Percentiles rank a stretch among this genome's conserved stretches.
Conservation (phyloP, 805 yeast genomes). For the Candida easanensis region DNA sequence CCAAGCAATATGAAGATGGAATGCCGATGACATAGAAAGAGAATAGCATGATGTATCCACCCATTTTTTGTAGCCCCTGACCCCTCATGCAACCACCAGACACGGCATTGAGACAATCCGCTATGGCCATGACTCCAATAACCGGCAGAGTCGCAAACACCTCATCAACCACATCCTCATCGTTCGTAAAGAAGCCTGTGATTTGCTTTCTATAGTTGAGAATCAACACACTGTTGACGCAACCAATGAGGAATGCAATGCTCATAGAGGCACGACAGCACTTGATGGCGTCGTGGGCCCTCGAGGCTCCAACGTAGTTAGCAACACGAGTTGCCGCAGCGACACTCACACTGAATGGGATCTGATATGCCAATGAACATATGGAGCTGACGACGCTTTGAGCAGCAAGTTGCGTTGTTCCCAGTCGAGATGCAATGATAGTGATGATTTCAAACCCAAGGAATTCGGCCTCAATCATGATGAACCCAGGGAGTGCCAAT, state of each 20-base stretch:
- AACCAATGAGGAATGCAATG: conserved; percentile 42
- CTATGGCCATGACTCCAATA: conserved; percentile 64
- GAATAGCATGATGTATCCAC: conserved; percentile 64
- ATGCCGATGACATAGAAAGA: conserved; percentile 73
- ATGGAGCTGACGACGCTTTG: conserved; percentile 70
- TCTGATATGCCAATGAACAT: conserved; percentile 61
- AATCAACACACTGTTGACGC: conserved; percentile 49
- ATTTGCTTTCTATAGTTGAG: conserved; percentile 47
- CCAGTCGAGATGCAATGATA: conserved; percentile 64
- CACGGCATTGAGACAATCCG: conserved; percentile 70
- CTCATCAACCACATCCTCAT: conserved; percentile 51
- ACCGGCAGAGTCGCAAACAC: conserved; percentile 55
- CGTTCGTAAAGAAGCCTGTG: conserved; percentile 59
- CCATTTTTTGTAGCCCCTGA: conserved; percentile 79
- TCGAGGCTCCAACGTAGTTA: conserved; percentile 60
- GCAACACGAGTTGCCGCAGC: conserved; percentile 74
- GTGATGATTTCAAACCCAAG: conserved; percentile 72
- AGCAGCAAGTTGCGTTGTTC: conserved; percentile 66
- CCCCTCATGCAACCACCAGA: conserved; percentile 82
- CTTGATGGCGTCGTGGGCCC: conserved; percentile 43
- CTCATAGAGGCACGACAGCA: conserved; percentile 44
- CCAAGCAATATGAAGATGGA: conserved; percentile 58
- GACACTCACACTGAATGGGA: conserved; percentile 70
- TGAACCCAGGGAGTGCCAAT: conserved; percentile 67
- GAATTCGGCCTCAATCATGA: conserved; percentile 76